Evolutionary conservation across 306 rosid species (phyloP).

Genomic region (Gillenia trifoliata): DNA sequence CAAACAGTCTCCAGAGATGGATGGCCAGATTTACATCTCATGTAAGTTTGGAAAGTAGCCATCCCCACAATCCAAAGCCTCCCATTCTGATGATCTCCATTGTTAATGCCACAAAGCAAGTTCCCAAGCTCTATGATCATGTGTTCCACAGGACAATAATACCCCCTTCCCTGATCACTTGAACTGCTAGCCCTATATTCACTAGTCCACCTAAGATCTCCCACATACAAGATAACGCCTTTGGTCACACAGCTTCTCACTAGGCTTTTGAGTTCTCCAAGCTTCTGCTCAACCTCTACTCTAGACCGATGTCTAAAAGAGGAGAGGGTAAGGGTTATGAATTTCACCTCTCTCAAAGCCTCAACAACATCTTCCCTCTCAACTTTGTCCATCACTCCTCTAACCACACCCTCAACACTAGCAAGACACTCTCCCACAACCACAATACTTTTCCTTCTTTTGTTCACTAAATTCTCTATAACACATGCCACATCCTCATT

Average conservation of each 20-base stretch:
- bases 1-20: slow-evolving; percentile 71
- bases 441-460: slow-evolving; percentile 51
- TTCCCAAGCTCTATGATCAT: slow-evolving; percentile 79
- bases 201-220: slow-evolving; percentile 75
- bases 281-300: slow-evolving; percentile 60
- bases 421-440: slow-evolving; percentile 79
- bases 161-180: slow-evolving; percentile 37
- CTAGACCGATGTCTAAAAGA: slow-evolving; percentile 47
- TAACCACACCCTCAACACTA: slow-evolving; percentile 55
- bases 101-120: slow-evolving; percentile 37
- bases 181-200: slow-evolving; percentile 39
- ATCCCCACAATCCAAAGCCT: slow-evolving; percentile 79
- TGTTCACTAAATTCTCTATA: slow-evolving; percentile 44
- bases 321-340: slow-evolving; percentile 46
- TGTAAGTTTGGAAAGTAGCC: slow-evolving; percentile 80
- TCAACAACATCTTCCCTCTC: slow-evolving; percentile 65
- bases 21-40: slow-evolving; percentile 68
- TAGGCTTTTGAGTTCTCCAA: slow-evolving; percentile 51
- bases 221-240: slow-evolving; percentile 74
- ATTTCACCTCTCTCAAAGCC: slow-evolving; percentile 55
- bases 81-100: slow-evolving; percentile 26
- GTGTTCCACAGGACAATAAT: slow-evolving; percentile 76
- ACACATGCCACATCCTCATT: slow-evolving; percentile 59
- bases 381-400: slow-evolving; percentile 59
- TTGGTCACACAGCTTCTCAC: slow-evolving; percentile 33